phyloP scores from a whole-genome alignment of 2,329 filamentous ascomycete species.

The Hypomyces perniciosus region DNA sequence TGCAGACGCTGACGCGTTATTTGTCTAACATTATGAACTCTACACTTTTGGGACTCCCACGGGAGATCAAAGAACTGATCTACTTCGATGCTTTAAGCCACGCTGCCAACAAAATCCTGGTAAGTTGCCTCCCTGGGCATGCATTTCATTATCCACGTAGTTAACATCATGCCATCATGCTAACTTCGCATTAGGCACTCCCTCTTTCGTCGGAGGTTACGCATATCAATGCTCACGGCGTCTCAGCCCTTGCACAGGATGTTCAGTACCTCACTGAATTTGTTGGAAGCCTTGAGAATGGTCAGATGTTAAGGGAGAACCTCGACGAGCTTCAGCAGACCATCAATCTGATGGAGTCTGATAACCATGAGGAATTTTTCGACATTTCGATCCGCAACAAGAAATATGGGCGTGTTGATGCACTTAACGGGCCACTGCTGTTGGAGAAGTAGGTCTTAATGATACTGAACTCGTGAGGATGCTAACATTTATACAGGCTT shows the following conservation, averaged over 20 bases:
- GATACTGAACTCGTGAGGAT: background rate
- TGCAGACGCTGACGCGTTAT: constrained; percentile 90
- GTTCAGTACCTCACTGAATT: constrained; percentile 80
- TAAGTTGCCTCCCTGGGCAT: constrained; percentile 29
- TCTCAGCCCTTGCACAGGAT: constrained; percentile 74
- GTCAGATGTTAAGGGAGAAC: constrained; percentile 78
- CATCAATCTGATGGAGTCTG: constrained; percentile 75
- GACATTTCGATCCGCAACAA: constrained; percentile 84
- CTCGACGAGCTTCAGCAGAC: constrained; percentile 93
- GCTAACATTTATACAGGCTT: constrained; percentile 43
- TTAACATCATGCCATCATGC: no score
- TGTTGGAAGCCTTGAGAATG: constrained; percentile 77
- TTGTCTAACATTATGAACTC: constrained; percentile 95
- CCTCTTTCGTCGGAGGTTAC: constrained; percentile 74
- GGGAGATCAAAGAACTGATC: constrained; percentile 94
- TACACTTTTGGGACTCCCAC: constrained; percentile 84
- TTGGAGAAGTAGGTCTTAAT: constrained; percentile 71
- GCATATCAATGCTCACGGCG: constrained; percentile 81
- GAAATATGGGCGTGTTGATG: constrained; percentile 90
- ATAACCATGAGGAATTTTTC: constrained; percentile 96
- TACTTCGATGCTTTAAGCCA: constrained; percentile 96
- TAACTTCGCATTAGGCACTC: constrained; percentile 46
- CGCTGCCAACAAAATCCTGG: constrained; percentile 78
- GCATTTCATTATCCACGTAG: background rate
- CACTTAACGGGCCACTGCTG: constrained; percentile 77